phyloP scores from a whole-genome alignment of 805 yeast genomes.

The Barnettozyma vustinii region DNA sequence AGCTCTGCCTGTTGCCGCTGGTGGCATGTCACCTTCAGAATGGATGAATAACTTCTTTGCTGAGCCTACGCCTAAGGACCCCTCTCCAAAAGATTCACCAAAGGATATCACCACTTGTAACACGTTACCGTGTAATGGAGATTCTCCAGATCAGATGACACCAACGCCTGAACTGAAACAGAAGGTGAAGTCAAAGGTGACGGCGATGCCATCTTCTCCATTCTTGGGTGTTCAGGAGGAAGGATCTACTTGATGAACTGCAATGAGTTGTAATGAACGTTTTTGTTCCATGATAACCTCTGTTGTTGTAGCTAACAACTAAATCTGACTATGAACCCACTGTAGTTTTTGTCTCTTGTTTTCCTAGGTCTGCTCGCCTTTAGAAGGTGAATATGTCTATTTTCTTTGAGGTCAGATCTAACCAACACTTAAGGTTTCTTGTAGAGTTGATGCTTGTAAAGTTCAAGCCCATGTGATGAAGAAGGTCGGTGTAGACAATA shows the following conservation, averaged over 20 bases:
- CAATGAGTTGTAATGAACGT: neutral
- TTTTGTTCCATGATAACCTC: no score
- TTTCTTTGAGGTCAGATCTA: no score
- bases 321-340: no score
- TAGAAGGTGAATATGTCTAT: no score
- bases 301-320: no score
- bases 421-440: no score
- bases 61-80: conserved; percentile 26
- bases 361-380: no score
- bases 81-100: conserved; percentile 23
- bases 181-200: conserved; percentile 8
- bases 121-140: conserved; percentile 27
- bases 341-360: no score
- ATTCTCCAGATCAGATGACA: conserved; percentile 19
- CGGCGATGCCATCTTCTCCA: conserved; percentile 21
- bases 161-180: neutral
- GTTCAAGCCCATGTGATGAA: no score
- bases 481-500: no score
- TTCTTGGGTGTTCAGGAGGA: conserved; percentile 3
- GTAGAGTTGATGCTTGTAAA: no score
- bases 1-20: conserved; percentile 13
- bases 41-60: conserved; percentile 24
- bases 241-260: neutral
- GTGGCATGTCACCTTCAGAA: conserved; percentile 20
- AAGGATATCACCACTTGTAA: conserved; percentile 27